Conservation (phyloP, 2,329 filamentous ascomycete species). For the Colletotrichum lindemuthianum region DNA sequence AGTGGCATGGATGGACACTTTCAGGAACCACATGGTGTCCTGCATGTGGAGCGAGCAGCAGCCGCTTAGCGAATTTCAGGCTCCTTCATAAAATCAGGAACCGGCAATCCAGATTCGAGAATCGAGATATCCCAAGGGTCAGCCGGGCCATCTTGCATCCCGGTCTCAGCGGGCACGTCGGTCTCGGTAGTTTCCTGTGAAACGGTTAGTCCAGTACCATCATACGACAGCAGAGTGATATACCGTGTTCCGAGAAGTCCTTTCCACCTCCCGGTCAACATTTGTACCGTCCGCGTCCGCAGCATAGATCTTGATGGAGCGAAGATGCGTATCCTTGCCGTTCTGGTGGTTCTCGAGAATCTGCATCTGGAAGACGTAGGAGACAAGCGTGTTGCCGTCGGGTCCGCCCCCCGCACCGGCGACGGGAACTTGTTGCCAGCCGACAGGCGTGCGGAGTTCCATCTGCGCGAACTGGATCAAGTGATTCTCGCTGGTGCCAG, state of each 20-base stretch:
- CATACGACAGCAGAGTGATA: background rate
- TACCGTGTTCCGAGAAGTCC: constrained; percentile 36
- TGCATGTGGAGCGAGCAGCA: background rate
- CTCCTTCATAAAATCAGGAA: constrained; percentile 56
- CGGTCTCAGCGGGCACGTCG: constrained; percentile 8
- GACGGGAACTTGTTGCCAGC: constrained; percentile 88
- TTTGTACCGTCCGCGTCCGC: constrained; percentile 60
- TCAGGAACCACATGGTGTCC: background rate
- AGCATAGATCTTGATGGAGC: constrained; percentile 88
- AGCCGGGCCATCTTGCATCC: constrained; percentile 11
- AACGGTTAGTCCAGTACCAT: background rate
- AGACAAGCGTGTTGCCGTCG: constrained; percentile 80
- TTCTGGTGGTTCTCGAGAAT: constrained; percentile 98
- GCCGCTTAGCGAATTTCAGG: constrained; percentile 51
- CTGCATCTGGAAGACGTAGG: constrained; percentile 89
- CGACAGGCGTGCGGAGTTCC: constrained; percentile 79
- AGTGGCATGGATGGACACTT: no score
- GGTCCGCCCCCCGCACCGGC: constrained; percentile 64
- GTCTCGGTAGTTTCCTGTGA: constrained; percentile 8
- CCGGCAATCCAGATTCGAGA: constrained; percentile 47
- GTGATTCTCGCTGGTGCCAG: constrained; percentile 91
- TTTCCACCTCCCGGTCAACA: constrained; percentile 42
- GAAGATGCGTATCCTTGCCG: constrained; percentile 97
- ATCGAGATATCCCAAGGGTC: constrained; percentile 40
- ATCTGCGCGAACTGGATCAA: constrained; percentile 88